Evolutionary conservation across 176 grass and related monocot species (phyloP), one percentile per base, ranked within the genome.

Genomic region (Aegilops bicornis): DNA sequence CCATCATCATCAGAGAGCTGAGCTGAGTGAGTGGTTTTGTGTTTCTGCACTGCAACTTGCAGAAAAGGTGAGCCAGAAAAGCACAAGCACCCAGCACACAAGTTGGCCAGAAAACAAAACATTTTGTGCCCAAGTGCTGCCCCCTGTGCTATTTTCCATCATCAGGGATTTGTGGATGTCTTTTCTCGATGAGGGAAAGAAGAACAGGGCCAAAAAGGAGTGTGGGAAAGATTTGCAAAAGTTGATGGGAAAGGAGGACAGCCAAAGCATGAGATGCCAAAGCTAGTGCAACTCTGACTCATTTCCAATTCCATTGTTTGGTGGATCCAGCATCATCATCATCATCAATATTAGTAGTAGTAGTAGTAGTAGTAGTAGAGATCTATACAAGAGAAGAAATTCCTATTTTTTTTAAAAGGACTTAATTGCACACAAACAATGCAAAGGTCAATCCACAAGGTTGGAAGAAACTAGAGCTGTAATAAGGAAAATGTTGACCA

Each of bases 191-290:
- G 74, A 92, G 56, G 78, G 62, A 84, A 87, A 81, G 29, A 89
- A 81, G n/a, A 85, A 72, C 70, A 87, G 71, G 77, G 71, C 72
- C 86, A 82, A 85, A 84, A 90, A 69, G 54, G 42, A 50, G 75
- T 17, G 30, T 3, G 10, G 6, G 11, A 56, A 84, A 48, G 12
- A 79, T 78, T 78, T 78, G 32, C 6, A 69, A 82, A 85, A 3
- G 82, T 29, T 88, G 78, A 85, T 82, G 71, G 70, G 54, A n/a
- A n/a, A n/a, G n/a, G n/a, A n/a, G n/a, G n/a, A n/a, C n/a, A n/a
- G n/a, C n/a, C n/a, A n/a, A 87, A 89, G 84, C 88, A 93, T 90
- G 82, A 88, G 85, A 93, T 88, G 81, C 85, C 85, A 82, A 87
- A 87, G 78, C 22, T 90, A 90, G 88, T 93, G 88, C 81, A 75